phyloP scores from a whole-genome alignment of 2,329 filamentous ascomycete species.

The Talaromyces islandicus region DNA sequence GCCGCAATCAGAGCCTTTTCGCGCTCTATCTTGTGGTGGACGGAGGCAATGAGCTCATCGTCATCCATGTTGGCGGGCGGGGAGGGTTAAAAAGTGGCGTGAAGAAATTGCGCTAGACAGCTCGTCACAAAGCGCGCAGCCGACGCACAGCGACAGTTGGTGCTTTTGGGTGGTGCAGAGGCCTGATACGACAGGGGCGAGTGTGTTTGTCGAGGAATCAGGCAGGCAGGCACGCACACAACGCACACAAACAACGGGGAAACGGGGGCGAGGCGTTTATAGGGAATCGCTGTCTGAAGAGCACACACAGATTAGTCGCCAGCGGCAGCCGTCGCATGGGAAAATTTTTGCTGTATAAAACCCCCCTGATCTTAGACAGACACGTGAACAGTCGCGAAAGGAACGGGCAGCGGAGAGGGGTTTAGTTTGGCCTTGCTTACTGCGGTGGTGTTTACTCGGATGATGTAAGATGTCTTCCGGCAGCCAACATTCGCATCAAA shows the following conservation, averaged over 20 bases:
- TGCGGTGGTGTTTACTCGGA: neutral
- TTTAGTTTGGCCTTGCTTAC: neutral
- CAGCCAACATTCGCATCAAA: neutral
- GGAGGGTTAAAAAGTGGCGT: neutral
- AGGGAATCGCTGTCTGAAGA: neutral
- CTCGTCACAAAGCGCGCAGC: neutral
- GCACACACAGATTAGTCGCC: neutral
- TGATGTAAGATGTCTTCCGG: neutral
- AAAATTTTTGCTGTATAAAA: neutral
- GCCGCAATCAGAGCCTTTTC: slow-evolving; percentile 93
- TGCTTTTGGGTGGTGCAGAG: neutral
- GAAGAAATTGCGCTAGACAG: neutral
- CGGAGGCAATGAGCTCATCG: slow-evolving; percentile 65
- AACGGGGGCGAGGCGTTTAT: neutral
- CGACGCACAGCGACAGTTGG: neutral
- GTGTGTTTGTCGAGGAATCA: neutral
- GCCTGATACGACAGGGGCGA: neutral
- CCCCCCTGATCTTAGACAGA: neutral
- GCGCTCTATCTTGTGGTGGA: slow-evolving; percentile 95
- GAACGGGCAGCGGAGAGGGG: neutral
- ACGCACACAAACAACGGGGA: neutral
- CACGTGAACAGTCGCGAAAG: neutral
- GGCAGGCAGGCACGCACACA: neutral
- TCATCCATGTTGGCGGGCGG: slow-evolving; percentile 45
- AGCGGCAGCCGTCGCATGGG: neutral